A percentile compares a stretch with the other conserved stretches of the same genome.
These are phyloP conservation scores for Mucor racemosus DNA, from an alignment of 371 early-diverging fungal genomes.

Conservation along the genomic window DNA sequence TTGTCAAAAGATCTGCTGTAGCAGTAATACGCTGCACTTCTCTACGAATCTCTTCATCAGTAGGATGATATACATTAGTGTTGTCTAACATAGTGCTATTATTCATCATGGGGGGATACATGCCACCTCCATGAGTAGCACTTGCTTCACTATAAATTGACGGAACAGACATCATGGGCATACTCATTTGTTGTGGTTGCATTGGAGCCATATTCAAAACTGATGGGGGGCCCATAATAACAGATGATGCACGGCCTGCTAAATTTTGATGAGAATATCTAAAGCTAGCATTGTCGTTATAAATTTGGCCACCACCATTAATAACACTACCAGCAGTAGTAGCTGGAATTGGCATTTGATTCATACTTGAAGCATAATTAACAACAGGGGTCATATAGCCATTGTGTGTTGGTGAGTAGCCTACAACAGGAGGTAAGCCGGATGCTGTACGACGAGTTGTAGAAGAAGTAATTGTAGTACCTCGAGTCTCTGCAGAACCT, in stretches of 20 bases:
- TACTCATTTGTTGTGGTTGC: background rate
- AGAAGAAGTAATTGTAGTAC: slow-evolving; percentile 32
- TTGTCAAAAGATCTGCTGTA: slow-evolving; percentile 76
- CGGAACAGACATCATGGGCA: slow-evolving; percentile 9
- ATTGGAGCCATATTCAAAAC: slow-evolving; percentile 12
- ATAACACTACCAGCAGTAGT: slow-evolving; percentile 6
- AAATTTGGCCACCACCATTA: slow-evolving; percentile 7
- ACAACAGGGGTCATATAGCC: slow-evolving; percentile 24
- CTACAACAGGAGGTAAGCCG: slow-evolving; percentile 15
- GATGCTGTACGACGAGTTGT: slow-evolving; percentile 27
- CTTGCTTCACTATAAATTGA: slow-evolving; percentile 33
- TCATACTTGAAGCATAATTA: slow-evolving; percentile 28
- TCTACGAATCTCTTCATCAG: slow-evolving; percentile 78
- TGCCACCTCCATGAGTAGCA: slow-evolving; percentile 8
- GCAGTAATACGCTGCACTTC: slow-evolving; percentile 78
- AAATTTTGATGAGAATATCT: slow-evolving; percentile 33
- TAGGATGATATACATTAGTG: slow-evolving; percentile 44
- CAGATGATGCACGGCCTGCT: slow-evolving; percentile 21
- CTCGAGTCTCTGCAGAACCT: slow-evolving; percentile 56
- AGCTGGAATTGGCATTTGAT: slow-evolving; percentile 13
- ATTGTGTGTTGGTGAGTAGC: slow-evolving; percentile 6
- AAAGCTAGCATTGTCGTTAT: slow-evolving; percentile 29
- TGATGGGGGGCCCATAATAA: slow-evolving; percentile 12
- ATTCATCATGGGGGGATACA: slow-evolving; percentile 6
- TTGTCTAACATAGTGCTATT: slow-evolving; percentile 13